These are phyloP conservation scores for Kwoniella botswanensis DNA, from an alignment of 768 basidiomycete species.

Conservation along the genomic window DNA sequence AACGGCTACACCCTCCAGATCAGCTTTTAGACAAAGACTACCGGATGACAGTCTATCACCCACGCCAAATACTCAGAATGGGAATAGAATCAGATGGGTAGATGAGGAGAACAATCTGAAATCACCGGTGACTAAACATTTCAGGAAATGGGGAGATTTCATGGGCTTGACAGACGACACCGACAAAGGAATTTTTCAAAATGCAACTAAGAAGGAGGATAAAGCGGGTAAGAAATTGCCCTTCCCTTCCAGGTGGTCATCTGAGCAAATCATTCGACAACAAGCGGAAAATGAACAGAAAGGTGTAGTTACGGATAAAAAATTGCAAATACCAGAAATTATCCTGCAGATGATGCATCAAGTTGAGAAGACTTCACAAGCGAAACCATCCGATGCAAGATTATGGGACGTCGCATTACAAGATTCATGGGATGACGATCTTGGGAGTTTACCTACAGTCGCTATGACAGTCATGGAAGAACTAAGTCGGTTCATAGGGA, in stretches of 20 bases:
- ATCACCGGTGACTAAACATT: slow-evolving; percentile 13
- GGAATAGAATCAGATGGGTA: slow-evolving; percentile 13
- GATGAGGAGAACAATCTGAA: slow-evolving; percentile 7
- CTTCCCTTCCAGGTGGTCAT: slow-evolving; percentile 1
- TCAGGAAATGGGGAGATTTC: slow-evolving; percentile 16
- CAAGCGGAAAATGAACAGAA: background rate
- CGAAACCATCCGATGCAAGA: slow-evolving; percentile 10
- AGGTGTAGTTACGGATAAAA: background rate
- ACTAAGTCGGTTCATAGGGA: background rate
- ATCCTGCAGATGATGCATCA: slow-evolving; percentile 10
- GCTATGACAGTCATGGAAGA: background rate
- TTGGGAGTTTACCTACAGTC: slow-evolving; percentile 19
- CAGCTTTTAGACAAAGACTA: slow-evolving; percentile 8
- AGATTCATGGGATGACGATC: slow-evolving; percentile 24
- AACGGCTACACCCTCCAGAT: slow-evolving; percentile 9
- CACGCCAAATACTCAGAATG: slow-evolving; percentile 9
- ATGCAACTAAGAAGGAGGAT: background rate
- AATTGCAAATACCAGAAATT: background rate
- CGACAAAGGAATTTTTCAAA: slow-evolving; percentile 5
- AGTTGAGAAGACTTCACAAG: slow-evolving; percentile 17
- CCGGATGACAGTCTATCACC: slow-evolving; percentile 12
- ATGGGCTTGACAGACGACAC: slow-evolving; percentile 10
- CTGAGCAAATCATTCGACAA: background rate
- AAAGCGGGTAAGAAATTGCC: background rate
- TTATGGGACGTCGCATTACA: slow-evolving; percentile 19